Percentiles rank a stretch among this genome's conserved stretches.
Evolutionary conservation across 2,329 filamentous ascomycete species (phyloP).

Genomic region (Clarireedia paspali): DNA sequence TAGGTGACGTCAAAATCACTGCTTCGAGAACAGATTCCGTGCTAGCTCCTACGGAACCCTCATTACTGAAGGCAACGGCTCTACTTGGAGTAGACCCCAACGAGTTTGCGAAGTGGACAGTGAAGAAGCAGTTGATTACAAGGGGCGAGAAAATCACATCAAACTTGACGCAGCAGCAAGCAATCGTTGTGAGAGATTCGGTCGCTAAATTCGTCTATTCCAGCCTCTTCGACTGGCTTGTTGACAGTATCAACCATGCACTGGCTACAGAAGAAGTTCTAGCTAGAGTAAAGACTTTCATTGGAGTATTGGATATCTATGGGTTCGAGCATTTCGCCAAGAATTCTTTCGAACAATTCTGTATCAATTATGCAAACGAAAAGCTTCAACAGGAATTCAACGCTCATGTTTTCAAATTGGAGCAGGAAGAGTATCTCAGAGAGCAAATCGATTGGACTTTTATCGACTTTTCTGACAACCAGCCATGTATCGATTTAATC

Average conservation of each 20-base stretch:
- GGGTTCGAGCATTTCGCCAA: constrained; percentile 99
- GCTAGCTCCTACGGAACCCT: constrained; percentile 71
- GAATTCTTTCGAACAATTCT: constrained; percentile 99
- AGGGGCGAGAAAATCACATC: constrained; percentile 96
- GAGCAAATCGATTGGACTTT: constrained; percentile 99
- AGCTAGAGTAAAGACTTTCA: constrained; percentile 77
- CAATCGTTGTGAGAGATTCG: constrained; percentile 88
- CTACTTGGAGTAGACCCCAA: constrained; percentile 81
- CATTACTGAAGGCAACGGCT: constrained; percentile 70
- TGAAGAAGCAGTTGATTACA: constrained; percentile 97
- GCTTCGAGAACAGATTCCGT: constrained; percentile 84
- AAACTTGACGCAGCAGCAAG: constrained; percentile 88
- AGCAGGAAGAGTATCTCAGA: constrained; percentile 93
- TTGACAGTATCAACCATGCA: constrained; percentile 91
- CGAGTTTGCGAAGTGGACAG: constrained; percentile 94
- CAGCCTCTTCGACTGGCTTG: constrained; percentile 96
- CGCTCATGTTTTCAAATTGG: constrained; percentile 96
- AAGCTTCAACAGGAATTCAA: constrained; percentile 99
- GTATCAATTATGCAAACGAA: constrained; percentile 99
- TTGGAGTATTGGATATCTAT: constrained; percentile 98
- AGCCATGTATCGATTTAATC: constrained; percentile 97
- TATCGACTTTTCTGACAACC: constrained; percentile 98
- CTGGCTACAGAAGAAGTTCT: constrained; percentile 85
- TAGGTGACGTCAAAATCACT: constrained; percentile 94
- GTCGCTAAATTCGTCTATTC: constrained; percentile 99